Evolutionary conservation across 495 filamentous ascomycete genomes (phyloP), one percentile per base, ranked within the genome.

Genomic region (Penicillium simplicissimum): DNA sequence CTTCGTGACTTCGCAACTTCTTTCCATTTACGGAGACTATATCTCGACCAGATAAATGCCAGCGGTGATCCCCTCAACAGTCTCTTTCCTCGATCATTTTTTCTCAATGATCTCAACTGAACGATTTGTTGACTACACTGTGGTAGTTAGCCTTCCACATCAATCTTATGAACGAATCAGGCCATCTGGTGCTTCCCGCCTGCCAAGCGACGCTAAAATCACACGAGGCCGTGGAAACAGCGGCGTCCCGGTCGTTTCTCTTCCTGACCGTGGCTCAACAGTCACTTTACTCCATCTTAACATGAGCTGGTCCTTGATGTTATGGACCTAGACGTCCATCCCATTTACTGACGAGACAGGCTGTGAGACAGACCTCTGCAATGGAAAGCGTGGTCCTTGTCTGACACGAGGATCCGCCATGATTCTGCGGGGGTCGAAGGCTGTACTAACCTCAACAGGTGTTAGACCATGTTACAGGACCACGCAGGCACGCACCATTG

Each of bases 1-100:
- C n/a, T n/a, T n/a, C n/a, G n/a, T n/a, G n/a, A n/a, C n/a, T n/a
- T 49, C 25, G 45, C 45, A 31, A 49, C 45, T 49, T 49, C 13
- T n/a, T 49, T 49, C 45, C 45, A 8, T 31, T n/a, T 45, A 23
- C 3, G 4, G 21, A 45, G 45, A 31, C 45, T 45, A 45, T 31
- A 45, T 31, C 45, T 31, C 45, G n/a, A 31, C 43, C 45, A 49
- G 14, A 49, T 49, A 49, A 49, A 49, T 28, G 11, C 45, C 7
- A 8, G 17, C 23, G 11, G 14, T 10, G 4, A 14, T 49, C 45
- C 45, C 45, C 25, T 31, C 0, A 11, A n/a, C 11, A 49, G 5
- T 49, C 7, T 49, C 45, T 49, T 31, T n/a, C 45, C 9, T 49
- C 45, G 0, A 49, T 31, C 28, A 13, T 14, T 14, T 31, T 31